These are phyloP conservation scores for Bryum argenteum DNA, from an alignment of 225 moss, liverwort and hornwort species.

Conservation along the genomic window DNA sequence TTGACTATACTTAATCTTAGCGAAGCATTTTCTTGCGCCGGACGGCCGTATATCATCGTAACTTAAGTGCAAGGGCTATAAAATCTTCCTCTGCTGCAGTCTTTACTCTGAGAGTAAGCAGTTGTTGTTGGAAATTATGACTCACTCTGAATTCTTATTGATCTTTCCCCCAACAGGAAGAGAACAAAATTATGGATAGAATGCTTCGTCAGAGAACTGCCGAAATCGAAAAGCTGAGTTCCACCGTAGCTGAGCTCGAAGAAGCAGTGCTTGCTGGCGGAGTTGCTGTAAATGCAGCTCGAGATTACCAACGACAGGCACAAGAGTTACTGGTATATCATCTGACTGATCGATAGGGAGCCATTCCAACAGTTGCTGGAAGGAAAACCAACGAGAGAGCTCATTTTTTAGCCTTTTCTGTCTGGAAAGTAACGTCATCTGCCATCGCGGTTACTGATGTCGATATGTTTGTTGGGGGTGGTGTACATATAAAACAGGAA, in stretches of 20 bases:
- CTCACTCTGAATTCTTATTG: conserved; percentile 17
- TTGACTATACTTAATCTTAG: neutral
- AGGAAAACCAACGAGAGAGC: neutral
- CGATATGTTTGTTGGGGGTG: conserved; percentile 3
- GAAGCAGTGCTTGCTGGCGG: conserved; percentile 95
- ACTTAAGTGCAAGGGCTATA: conserved; percentile 5
- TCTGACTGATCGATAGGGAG: conserved; percentile 3
- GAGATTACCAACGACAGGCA: conserved; percentile 92
- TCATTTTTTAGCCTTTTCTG: conserved; percentile 5
- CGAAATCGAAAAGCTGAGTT: conserved; percentile 92
- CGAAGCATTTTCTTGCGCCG: conserved; percentile 12
- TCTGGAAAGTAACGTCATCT: conserved; percentile 2
- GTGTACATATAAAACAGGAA: conserved; percentile 53
- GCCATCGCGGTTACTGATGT: conserved; percentile 8
- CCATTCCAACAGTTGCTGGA: neutral
- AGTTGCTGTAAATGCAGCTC: conserved; percentile 87
- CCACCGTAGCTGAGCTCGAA: conserved; percentile 76
- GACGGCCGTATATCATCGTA: neutral
- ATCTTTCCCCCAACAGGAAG: conserved; percentile 63
- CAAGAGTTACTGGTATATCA: conserved; percentile 80
- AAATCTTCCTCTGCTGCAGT: conserved; percentile 2
- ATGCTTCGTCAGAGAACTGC: conserved; percentile 98
- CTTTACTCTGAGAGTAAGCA: neutral
- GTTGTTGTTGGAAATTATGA: conserved; percentile 2
- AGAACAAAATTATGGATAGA: conserved; percentile 96